These are phyloP conservation scores for Sugiyamaella boreocaroliniensis DNA, from an alignment of 805 yeast species.

Conservation along the genomic window DNA sequence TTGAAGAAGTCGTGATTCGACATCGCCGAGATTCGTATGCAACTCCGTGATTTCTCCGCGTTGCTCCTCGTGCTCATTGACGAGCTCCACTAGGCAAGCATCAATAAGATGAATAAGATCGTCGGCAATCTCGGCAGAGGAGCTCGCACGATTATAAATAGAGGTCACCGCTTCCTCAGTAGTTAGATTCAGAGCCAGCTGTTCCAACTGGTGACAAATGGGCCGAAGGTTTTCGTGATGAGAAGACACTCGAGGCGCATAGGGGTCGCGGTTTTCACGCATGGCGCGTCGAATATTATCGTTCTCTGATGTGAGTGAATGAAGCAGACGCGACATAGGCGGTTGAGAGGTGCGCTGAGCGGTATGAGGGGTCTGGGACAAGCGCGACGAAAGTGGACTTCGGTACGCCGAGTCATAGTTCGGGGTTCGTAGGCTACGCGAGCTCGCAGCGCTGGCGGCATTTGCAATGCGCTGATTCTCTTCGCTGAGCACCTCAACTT, in stretches of 20 bases:
- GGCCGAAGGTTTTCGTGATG: neutral
- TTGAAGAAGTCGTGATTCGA: neutral
- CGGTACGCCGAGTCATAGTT: neutral
- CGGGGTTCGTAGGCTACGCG: neutral
- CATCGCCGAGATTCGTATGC: neutral
- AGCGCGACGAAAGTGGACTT: neutral
- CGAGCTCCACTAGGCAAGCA: neutral
- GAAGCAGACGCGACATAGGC: constrained; percentile 3
- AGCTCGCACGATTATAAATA: neutral
- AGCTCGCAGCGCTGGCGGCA: neutral
- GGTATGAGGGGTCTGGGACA: neutral
- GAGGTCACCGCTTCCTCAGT: neutral
- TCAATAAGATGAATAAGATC: neutral
- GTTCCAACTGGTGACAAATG: neutral
- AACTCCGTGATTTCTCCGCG: neutral
- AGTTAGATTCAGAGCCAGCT: neutral
- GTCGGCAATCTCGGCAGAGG: neutral
- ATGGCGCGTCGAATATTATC: constrained; percentile 6
- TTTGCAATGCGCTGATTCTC: neutral
- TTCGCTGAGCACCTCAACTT: neutral
- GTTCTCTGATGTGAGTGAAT: constrained; percentile 3
- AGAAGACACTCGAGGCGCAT: neutral
- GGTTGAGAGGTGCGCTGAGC: neutral
- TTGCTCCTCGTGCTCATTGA: neutral
- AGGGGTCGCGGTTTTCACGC: constrained; percentile 4